Evolutionary conservation across 2,329 filamentous ascomycete species (phyloP).

Genomic region (Fusarium sp.): DNA sequence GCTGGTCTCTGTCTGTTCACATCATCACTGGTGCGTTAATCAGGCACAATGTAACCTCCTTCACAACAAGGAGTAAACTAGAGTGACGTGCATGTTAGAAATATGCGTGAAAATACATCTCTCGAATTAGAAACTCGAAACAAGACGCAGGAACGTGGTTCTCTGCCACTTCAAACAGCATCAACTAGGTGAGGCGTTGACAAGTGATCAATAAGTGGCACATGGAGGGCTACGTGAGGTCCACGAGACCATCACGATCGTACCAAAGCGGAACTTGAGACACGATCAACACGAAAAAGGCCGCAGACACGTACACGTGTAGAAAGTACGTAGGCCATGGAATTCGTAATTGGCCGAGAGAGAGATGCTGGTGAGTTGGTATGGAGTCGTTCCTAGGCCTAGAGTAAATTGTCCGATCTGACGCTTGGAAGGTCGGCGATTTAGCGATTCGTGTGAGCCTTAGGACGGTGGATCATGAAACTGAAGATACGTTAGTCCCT

Average conservation of each 20-base stretch:
- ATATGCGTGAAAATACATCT: constrained; percentile 4
- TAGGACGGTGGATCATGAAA: background rate
- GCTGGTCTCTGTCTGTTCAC: background rate
- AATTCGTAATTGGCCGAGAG: background rate
- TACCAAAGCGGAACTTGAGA: constrained; percentile 20
- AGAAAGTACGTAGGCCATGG: background rate
- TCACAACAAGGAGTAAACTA: constrained; percentile 3
- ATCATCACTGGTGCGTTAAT: constrained; percentile 30
- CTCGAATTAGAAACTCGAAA: background rate
- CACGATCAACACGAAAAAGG: constrained; percentile 21
- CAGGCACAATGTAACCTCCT: constrained; percentile 34
- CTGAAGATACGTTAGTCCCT: background rate
- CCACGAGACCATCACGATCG: constrained; percentile 33
- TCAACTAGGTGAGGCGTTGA: background rate
- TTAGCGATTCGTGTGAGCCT: background rate
- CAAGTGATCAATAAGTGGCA: constrained; percentile 34
- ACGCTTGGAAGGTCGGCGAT: background rate
- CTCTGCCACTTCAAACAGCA: background rate
- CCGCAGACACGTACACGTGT: constrained; percentile 28
- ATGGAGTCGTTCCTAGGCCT: background rate
- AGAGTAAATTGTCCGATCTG: background rate
- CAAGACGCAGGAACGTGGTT: constrained; percentile 6
- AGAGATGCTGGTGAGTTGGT: background rate
- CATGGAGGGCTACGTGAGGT: constrained; percentile 25
- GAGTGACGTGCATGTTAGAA: constrained; percentile 15